Percentiles rank a stretch among this genome's conserved stretches.
Evolutionary conservation across 2,329 filamentous ascomycete species (phyloP).

Genomic region (Periconia sp.): DNA sequence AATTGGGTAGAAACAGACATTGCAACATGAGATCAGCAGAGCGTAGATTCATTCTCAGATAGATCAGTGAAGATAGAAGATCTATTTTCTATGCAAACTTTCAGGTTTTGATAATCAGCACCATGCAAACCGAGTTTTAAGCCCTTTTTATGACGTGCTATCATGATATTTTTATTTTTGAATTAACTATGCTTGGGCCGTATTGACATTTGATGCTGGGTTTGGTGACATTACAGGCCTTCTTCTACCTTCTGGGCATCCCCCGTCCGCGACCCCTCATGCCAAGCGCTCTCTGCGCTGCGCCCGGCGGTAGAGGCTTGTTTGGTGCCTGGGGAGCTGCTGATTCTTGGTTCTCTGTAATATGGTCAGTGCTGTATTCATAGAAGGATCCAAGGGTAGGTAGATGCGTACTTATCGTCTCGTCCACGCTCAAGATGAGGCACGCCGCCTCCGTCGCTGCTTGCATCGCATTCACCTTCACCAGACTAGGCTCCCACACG

Average conservation of each 20-base stretch:
- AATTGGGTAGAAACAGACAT: too few species aligned
- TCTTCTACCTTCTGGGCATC: constrained; percentile 74
- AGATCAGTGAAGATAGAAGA: too few species aligned
- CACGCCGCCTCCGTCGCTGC: constrained; percentile 94
- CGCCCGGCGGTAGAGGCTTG: constrained; percentile 62
- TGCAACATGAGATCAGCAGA: too few species aligned
- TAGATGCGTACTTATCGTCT: constrained; percentile 76
- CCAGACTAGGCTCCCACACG: constrained; percentile 94
- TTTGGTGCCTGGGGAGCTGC: constrained; percentile 78
- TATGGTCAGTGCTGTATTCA: constrained; percentile 19
- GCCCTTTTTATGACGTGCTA: too few species aligned
- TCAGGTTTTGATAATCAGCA: too few species aligned
- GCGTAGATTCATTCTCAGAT: too few species aligned
- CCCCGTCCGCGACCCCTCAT: constrained; percentile 68
- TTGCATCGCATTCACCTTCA: constrained; percentile 97
- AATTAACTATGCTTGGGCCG: neutral
- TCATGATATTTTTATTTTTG: neutral
- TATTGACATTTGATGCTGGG: neutral
- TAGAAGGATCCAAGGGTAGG: neutral
- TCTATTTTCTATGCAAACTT: too few species aligned
- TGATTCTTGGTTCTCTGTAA: constrained; percentile 83
- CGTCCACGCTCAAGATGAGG: constrained; percentile 92
- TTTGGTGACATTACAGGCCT: neutral
- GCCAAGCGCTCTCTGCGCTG: constrained; percentile 84
- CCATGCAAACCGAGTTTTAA: too few species aligned